Conservation (phyloP, 176 grass and related monocot species). For the Raddia guianensis region DNA sequence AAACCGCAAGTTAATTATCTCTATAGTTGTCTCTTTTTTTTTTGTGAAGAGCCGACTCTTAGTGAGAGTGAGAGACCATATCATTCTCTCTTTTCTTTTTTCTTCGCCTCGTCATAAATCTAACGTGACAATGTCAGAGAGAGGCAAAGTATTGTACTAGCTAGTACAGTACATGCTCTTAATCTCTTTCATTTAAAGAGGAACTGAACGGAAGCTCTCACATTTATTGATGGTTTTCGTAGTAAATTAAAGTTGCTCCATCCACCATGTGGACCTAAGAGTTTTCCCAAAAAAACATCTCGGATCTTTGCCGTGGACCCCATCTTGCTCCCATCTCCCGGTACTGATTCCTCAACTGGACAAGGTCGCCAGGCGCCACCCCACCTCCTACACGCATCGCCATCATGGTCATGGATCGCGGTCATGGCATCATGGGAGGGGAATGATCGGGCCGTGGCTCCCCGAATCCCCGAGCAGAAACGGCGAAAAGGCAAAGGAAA, state of each 20-base stretch:
- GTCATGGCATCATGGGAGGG: constrained; percentile 13
- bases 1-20: too few species aligned
- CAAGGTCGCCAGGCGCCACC: neutral
- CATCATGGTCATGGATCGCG: neutral
- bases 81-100: too few species aligned
- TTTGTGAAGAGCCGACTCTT: too few species aligned
- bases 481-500: neutral
- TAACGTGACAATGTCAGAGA: too few species aligned
- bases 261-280: neutral
- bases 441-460: neutral
- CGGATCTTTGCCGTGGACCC: neutral
- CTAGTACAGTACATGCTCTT: too few species aligned
- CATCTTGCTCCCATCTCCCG: neutral
- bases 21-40: too few species aligned
- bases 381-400: neutral
- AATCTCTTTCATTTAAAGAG: neutral
- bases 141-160: too few species aligned
- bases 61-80: too few species aligned
- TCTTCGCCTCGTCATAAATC: too few species aligned
- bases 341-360: neutral
- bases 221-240: neutral
- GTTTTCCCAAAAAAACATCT: neutral
- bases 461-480: neutral
- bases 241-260: neutral
- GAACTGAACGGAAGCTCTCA: neutral